Evolutionary conservation across 306 rosid species (phyloP).

Genomic region (Dicorynia guianensis): DNA sequence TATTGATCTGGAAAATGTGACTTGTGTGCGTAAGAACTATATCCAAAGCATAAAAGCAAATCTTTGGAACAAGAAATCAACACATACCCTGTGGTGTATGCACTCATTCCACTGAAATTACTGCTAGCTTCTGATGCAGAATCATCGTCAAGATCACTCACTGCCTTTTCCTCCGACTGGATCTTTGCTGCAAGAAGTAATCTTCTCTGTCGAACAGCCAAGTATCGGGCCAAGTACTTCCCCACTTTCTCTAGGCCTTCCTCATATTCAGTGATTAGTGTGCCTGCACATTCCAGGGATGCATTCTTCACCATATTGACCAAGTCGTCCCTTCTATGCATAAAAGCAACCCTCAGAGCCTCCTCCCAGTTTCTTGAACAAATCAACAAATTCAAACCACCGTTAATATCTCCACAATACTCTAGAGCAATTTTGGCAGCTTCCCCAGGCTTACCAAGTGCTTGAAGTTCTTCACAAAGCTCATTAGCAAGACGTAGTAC

Average conservation of each 20-base stretch:
- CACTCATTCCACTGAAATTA: constrained; percentile 98
- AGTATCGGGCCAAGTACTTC: constrained; percentile 90
- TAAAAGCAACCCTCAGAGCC: constrained; percentile 79
- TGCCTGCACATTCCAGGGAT: constrained; percentile 81
- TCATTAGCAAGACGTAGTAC: constrained; percentile 70
- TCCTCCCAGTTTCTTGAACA: constrained; percentile 87
- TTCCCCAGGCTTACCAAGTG: constrained; percentile 90
- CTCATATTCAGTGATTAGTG: constrained; percentile 71
- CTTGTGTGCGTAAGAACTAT: no score
- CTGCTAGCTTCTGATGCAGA: constrained; percentile 93
- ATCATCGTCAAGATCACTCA: constrained; percentile 81
- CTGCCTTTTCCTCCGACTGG: constrained; percentile 73
- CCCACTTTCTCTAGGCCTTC: constrained; percentile 95
- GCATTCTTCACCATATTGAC: constrained; percentile 68
- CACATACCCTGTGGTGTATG: constrained; percentile 89
- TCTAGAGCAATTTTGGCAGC: constrained; percentile 95
- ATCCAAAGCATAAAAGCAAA: constrained; percentile 20
- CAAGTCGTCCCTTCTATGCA: constrained; percentile 78
- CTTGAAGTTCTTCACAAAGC: constrained; percentile 98
- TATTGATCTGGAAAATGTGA: neutral
- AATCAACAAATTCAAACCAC: constrained; percentile 62
- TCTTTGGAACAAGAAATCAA: constrained; percentile 19
- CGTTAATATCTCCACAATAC: constrained; percentile 76
- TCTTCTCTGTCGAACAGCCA: constrained; percentile 96
- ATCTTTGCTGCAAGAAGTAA: constrained; percentile 87